These are phyloP conservation scores for Mucor circinelloides DNA, from an alignment of 371 early-diverging fungal genomes.

Conservation along the genomic window DNA sequence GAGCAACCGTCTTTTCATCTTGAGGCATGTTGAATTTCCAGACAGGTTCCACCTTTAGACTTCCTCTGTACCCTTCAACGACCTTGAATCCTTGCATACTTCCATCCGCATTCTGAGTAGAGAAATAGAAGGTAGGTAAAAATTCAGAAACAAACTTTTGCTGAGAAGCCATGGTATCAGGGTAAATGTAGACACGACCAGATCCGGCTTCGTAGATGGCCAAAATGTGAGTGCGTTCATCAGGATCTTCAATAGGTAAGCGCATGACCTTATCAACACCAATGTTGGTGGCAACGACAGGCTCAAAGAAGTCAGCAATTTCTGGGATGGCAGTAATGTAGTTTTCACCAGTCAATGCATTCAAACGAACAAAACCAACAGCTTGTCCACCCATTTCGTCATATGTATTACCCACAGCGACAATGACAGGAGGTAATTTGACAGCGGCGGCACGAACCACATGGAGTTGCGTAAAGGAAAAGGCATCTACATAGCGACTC, in stretches of 20 bases:
- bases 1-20: constrained; percentile 57
- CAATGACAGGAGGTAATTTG: constrained; percentile 78
- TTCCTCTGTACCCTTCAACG: constrained; percentile 52
- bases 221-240: constrained; percentile 64
- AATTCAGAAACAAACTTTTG: constrained; percentile 47
- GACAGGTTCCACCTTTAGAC: constrained; percentile 51
- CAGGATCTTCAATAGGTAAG: constrained; percentile 71
- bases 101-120: constrained; percentile 41
- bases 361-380: constrained; percentile 60
- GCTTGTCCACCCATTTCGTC: constrained; percentile 44
- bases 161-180: constrained; percentile 55
- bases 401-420: constrained; percentile 52
- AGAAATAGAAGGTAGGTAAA: constrained; percentile 59
- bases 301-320: constrained; percentile 48
- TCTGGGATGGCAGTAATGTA: constrained; percentile 40
- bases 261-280: constrained; percentile 57
- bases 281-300: constrained; percentile 52
- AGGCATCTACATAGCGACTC: constrained; percentile 54
- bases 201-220: constrained; percentile 64
- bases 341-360: constrained; percentile 76
- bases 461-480: constrained; percentile 56
- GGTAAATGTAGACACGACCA: constrained; percentile 63
- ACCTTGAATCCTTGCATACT: constrained; percentile 55
- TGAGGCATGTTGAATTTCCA: constrained; percentile 69
- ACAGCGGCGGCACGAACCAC: constrained; percentile 68